Evolutionary conservation across 2,329 filamentous ascomycete genomes (phyloP), one percentile per base, ranked within the genome.

Genomic region (Fusarium nanum): DNA sequence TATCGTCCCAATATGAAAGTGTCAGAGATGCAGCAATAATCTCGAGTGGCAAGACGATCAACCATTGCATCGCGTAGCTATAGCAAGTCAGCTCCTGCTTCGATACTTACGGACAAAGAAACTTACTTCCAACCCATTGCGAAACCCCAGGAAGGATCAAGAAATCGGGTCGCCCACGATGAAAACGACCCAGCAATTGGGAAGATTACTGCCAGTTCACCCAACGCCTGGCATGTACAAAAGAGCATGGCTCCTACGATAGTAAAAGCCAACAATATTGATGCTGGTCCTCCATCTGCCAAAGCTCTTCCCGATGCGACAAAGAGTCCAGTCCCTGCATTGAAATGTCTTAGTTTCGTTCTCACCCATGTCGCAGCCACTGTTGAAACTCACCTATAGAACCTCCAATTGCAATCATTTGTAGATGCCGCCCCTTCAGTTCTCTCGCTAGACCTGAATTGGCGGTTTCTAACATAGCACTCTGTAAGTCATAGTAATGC

Each of bases 331-430:
- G 92, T 94, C 63, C 91, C 91, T 91, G 72, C 14, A 23, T 49
- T 32, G 11, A 32, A 41, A 45, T 41, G 59, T 56, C 60, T 75
- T 57, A 75, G 64, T 45, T 66, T 30, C 23, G 25, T 56, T 40
- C 53, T 55, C 23, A 60, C 23, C 20, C 49, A 60, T 49, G 37
- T 25, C 30, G 27, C 32, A 49, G n/a, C 42, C 67, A 46, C 41
- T 32, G 20, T 27, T 18, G 34, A 30, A 69, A 72, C 79, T 42
- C 82, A 88, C 92, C 92, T 75, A 97, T 97, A 13, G 92, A 95
- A 45, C 94, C 94, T 73, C 94, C 94, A 72, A 98, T 97, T 16
- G 95, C 95, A 84, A 98, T 98, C 95, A 98, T 98, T 83, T 98
- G 94, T 77, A 98, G 78, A 83, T 98, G 95, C 49, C 94, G 87